phyloP scores from a whole-genome alignment of 2,329 filamentous ascomycete genomes.

The Zymoseptoria passerinii region DNA sequence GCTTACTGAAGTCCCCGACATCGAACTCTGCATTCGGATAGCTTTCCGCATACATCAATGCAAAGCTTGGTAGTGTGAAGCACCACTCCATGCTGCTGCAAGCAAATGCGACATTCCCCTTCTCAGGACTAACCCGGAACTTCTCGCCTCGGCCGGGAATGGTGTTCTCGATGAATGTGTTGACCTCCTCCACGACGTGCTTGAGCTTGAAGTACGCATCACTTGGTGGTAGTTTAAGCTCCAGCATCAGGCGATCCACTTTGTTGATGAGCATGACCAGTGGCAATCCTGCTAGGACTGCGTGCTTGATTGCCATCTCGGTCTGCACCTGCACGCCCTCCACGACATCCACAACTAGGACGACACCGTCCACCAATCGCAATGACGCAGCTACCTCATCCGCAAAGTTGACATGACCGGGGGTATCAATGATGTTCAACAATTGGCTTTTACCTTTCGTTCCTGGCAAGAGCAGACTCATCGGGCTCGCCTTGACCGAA shows the following conservation, averaged over 20 bases:
- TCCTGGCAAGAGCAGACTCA: constrained; percentile 83
- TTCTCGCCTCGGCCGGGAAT: constrained; percentile 72
- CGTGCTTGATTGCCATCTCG: constrained; percentile 94
- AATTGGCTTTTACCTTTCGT: constrained; percentile 92
- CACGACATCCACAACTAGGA: constrained; percentile 88
- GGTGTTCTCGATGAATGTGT: constrained; percentile 84
- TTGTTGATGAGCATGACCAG: constrained; percentile 92
- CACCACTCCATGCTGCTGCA: constrained; percentile 94
- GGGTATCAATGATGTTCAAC: constrained; percentile 90
- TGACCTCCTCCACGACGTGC: constrained; percentile 97
- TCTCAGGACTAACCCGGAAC: constrained; percentile 82
- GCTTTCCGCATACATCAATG: constrained; percentile 89
- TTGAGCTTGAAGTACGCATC: constrained; percentile 99
- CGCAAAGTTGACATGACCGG: constrained; percentile 96
- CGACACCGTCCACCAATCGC: constrained; percentile 82
- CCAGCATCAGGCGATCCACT: constrained; percentile 88
- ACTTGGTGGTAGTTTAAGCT: constrained; percentile 84
- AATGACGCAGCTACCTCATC: constrained; percentile 89
- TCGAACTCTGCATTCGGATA: constrained; percentile 57
- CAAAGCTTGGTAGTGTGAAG: constrained; percentile 88
- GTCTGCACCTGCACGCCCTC: constrained; percentile 99
- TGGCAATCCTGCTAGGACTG: constrained; percentile 80
- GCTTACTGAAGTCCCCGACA: constrained; percentile 68
- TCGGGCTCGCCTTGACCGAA: constrained; percentile 86
- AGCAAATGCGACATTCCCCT: constrained; percentile 95